Evolutionary conservation across 345 rosid species (phyloP).

Genomic region (Bruguiera gymnorhiza): DNA sequence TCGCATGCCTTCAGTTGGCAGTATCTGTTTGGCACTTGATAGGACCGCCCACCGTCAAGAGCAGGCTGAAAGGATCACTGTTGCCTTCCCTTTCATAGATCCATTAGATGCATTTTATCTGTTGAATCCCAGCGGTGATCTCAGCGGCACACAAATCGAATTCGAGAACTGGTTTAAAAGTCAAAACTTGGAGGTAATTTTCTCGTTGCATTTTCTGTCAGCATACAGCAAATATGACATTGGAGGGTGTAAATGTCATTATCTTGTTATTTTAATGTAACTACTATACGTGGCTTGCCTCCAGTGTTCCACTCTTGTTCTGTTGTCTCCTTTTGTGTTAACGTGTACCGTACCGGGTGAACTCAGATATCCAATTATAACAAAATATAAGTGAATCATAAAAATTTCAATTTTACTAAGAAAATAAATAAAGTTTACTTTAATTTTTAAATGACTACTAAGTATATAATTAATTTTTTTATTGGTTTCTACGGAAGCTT

Average conservation of each 20-base stretch:
- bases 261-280: background rate
- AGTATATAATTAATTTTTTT: too few relatives aligned
- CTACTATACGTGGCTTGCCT: too few relatives aligned
- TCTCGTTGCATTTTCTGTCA: background rate
- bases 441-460: too few relatives aligned
- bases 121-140: constrained; percentile 89
- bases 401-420: too few relatives aligned
- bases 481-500: too few relatives aligned
- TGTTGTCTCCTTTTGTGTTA: too few relatives aligned
- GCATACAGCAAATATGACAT: background rate
- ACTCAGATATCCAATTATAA: too few relatives aligned
- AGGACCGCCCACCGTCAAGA: constrained; percentile 43
- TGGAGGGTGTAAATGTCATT: background rate
- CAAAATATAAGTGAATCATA: too few relatives aligned
- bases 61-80: constrained; percentile 28
- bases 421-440: too few relatives aligned
- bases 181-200: constrained; percentile 71
- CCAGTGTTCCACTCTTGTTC: too few relatives aligned
- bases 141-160: constrained; percentile 49
- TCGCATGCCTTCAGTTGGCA: constrained; percentile 92
- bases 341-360: too few relatives aligned
- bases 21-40: constrained; percentile 52
- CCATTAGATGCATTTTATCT: constrained; percentile 85
- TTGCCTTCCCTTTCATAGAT: constrained; percentile 69
- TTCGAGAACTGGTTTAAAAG: constrained; percentile 86